phyloP scores from a whole-genome alignment of 2,329 filamentous ascomycete genomes.

The Trichophyton simii region DNA sequence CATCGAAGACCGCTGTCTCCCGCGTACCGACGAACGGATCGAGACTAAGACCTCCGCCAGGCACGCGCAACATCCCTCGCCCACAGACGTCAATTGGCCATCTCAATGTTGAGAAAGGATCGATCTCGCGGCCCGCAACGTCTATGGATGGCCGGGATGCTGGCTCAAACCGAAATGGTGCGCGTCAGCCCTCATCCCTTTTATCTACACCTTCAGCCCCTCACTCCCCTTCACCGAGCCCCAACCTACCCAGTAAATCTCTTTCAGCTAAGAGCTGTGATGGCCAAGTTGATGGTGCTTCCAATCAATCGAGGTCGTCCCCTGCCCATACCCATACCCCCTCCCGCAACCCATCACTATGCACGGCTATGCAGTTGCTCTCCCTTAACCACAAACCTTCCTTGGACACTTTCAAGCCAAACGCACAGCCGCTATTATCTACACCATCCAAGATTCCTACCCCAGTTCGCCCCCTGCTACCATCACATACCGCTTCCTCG shows the following conservation, averaged over 20 bases:
- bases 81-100: constrained; percentile 36
- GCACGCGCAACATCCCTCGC: constrained; percentile 29
- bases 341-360: constrained; percentile 20
- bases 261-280: constrained; percentile 16
- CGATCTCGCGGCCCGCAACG: constrained; percentile 30
- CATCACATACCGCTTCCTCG: constrained; percentile 24
- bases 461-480: constrained; percentile 25
- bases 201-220: constrained; percentile 14
- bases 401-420: not conserved
- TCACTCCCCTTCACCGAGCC: constrained; percentile 15
- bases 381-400: constrained; percentile 7
- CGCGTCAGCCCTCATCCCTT: constrained; percentile 23
- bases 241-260: constrained; percentile 9
- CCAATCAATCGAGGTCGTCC: constrained; percentile 19
- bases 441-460: constrained; percentile 14
- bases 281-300: constrained; percentile 17
- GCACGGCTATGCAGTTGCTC: constrained; percentile 26
- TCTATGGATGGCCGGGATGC: constrained; percentile 32
- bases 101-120: constrained; percentile 11
- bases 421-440: not conserved
- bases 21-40: not conserved
- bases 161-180: constrained; percentile 43
- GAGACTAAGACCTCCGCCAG: constrained; percentile 19
- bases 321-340: no score
- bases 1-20: not conserved